A percentile compares a stretch with the other conserved stretches of the same genome.
Conservation (phyloP, 75 land plant species). For the Cunninghamia lanceolata region DNA sequence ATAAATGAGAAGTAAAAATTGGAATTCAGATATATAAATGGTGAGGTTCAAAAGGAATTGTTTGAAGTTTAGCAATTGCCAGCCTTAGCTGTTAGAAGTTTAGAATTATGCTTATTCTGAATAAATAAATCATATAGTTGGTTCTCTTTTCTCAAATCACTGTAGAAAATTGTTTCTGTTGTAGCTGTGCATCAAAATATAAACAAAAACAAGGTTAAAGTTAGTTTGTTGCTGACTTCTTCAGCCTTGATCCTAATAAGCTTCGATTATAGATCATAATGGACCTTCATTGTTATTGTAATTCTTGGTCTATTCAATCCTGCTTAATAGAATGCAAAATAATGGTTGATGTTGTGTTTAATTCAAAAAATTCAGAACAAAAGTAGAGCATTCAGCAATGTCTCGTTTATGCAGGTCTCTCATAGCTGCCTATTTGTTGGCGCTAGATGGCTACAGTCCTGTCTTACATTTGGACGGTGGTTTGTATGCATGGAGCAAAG, state of each 20-base stretch:
- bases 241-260: neutral
- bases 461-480: conserved; percentile 92
- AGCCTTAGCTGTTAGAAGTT: too few relatives aligned
- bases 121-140: neutral
- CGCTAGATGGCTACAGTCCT: conserved; percentile 78
- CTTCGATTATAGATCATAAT: neutral
- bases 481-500: conserved; percentile 82
- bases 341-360: neutral
- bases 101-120: too few relatives aligned
- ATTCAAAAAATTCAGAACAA: neutral
- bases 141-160: neutral
- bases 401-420: conserved; percentile 61
- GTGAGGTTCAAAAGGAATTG: neutral
- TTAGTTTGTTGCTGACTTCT: neutral
- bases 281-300: neutral
- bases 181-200: neutral
- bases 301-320: neutral
- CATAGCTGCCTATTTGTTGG: conserved; percentile 90
- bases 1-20: too few relatives aligned
- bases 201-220: neutral
- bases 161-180: neutral
- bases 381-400: neutral
- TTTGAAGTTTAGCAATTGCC: neutral
- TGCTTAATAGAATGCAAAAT: neutral
- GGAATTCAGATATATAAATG: neutral